phyloP scores from a whole-genome alignment of 2,329 filamentous ascomycete genomes.

The Aspergillus tamarii region DNA sequence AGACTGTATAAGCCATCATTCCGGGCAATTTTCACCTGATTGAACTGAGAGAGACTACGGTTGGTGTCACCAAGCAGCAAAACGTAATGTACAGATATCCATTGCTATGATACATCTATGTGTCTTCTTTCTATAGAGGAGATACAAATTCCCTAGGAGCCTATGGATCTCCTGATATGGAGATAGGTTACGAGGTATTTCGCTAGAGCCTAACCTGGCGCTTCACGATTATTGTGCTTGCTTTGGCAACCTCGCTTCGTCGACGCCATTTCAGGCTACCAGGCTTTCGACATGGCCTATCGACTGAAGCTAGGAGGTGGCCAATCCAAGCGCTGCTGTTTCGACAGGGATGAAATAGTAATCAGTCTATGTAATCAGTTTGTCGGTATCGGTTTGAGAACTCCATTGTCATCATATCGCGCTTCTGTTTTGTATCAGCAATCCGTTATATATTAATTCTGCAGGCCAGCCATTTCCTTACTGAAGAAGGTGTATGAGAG shows the following conservation, averaged over 20 bases:
- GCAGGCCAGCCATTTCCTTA: slow-evolving; percentile 51
- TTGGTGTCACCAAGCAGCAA: not conserved
- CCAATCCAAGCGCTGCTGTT: not conserved
- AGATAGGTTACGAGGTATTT: not conserved
- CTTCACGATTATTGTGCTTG: not conserved
- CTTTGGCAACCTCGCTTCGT: not conserved
- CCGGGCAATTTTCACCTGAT: not conserved
- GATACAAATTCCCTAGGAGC: slow-evolving; percentile 4
- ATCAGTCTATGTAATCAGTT: slow-evolving; percentile 8
- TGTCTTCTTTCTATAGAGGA: slow-evolving; percentile 11
- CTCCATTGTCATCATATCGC: slow-evolving; percentile 79
- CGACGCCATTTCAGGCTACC: not conserved
- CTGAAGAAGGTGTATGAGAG: slow-evolving; percentile 98
- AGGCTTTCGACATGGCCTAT: not conserved
- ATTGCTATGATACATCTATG: slow-evolving; percentile 1
- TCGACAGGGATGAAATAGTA: not conserved
- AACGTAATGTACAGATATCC: slow-evolving; percentile 8
- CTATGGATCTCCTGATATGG: not conserved
- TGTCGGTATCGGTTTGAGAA: slow-evolving; percentile 61
- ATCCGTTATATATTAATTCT: not conserved
- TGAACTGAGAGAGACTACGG: not conserved
- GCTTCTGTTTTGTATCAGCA: slow-evolving; percentile 64
- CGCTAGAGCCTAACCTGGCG: not conserved
- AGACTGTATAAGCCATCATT: too few relatives aligned
- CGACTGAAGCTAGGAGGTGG: not conserved